Evolutionary conservation across 768 basidiomycete genomes (phyloP).

Genomic region (Auricularia auricula-judae): DNA sequence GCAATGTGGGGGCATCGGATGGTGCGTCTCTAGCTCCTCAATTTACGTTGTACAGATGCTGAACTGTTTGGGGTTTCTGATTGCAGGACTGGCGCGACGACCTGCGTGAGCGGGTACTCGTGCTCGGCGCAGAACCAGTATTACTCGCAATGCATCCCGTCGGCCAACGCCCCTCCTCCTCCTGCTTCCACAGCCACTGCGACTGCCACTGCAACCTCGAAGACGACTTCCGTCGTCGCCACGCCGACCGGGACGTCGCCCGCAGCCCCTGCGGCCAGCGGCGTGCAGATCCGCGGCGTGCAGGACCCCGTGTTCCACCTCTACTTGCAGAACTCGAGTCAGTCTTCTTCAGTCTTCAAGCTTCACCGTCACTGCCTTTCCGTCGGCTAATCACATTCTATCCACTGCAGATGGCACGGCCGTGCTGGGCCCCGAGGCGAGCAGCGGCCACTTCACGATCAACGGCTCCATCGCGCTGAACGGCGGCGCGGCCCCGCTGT

Average conservation of each 20-base stretch:
- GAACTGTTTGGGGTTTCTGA: not conserved
- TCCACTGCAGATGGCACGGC: conserved; percentile 30
- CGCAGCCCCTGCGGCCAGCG: conserved; percentile 8
- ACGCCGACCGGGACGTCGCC: conserved; percentile 16
- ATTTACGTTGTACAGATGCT: too few relatives aligned
- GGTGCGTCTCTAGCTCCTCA: too few relatives aligned
- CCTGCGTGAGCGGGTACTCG: not conserved
- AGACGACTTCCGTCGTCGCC: conserved; percentile 9
- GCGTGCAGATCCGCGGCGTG: conserved; percentile 41
- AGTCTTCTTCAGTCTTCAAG: conserved; percentile 4
- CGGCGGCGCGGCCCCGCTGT: conserved; percentile 27
- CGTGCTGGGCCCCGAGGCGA: conserved; percentile 40
- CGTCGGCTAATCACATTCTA: not conserved
- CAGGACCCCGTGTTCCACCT: conserved; percentile 45
- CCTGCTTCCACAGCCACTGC: conserved; percentile 21
- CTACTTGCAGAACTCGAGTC: conserved; percentile 41
- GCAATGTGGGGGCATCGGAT: not conserved
- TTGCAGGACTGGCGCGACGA: not conserved
- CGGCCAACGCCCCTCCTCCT: conserved; percentile 6
- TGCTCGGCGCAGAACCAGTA: not conserved
- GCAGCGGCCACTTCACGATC: conserved; percentile 41
- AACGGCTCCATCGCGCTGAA: conserved; percentile 35
- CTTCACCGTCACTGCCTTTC: not conserved
- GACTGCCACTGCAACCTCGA: conserved; percentile 26
- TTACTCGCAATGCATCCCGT: not conserved